Evolutionary conservation across 805 yeast genomes (phyloP).

Genomic region (Spencermartinsiella europaea): DNA sequence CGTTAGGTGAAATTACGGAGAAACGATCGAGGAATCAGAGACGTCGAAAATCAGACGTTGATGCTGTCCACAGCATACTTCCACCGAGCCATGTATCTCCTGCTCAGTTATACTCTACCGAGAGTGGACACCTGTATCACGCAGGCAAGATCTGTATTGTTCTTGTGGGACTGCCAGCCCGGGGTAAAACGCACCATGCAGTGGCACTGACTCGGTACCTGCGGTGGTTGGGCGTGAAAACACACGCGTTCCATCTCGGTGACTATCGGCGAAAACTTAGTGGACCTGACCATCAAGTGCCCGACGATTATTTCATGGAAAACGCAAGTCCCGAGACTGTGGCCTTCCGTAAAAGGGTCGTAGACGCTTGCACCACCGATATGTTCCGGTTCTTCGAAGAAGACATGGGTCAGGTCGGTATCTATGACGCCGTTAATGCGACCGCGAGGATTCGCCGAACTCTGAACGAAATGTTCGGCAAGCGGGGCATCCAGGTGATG

Average conservation of each 20-base stretch:
- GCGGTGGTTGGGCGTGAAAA: conserved; percentile 93
- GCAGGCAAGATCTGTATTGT: conserved; percentile 91
- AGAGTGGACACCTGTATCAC: conserved; percentile 86
- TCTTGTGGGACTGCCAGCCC: conserved; percentile 88
- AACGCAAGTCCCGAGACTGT: conserved; percentile 45
- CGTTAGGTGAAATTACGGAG: not conserved
- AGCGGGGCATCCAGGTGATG: conserved; percentile 63
- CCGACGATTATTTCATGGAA: conserved; percentile 64
- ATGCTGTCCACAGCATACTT: conserved; percentile 19
- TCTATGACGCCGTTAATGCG: conserved; percentile 93
- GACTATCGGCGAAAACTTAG: conserved; percentile 64
- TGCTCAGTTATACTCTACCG: conserved; percentile 90
- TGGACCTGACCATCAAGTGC: conserved; percentile 42
- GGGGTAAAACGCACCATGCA: conserved; percentile 91
- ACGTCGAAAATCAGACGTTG: conserved; percentile 21
- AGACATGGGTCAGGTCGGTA: conserved; percentile 89
- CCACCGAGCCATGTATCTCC: conserved; percentile 67
- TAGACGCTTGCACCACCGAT: conserved; percentile 62
- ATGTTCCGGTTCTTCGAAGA: conserved; percentile 63
- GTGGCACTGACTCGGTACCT: conserved; percentile 88
- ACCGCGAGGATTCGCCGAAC: conserved; percentile 59
- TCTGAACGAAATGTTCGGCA: conserved; percentile 49
- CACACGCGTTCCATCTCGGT: conserved; percentile 87
- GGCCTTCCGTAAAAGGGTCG: conserved; percentile 51
- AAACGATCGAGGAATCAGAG: not conserved